Conservation (phyloP, 2,329 filamentous ascomycete species). For the Diaporthe vexans region DNA sequence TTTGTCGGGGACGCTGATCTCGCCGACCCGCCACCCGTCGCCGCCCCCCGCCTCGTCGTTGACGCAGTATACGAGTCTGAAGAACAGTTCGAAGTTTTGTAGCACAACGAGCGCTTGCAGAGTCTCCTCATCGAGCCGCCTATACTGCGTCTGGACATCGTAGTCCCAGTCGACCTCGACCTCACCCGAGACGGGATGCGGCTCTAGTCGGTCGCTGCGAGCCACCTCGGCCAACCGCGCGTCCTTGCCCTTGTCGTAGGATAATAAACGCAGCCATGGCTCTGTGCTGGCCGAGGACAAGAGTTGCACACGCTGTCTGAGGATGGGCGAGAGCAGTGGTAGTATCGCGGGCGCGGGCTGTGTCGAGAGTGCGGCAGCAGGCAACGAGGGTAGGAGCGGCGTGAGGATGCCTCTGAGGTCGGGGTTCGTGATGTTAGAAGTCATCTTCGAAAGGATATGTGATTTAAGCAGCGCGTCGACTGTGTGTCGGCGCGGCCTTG, state of each 20-base stretch:
- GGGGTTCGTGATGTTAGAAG: conserved; percentile 56
- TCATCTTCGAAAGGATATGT: conserved; percentile 44
- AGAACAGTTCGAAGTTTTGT: conserved; percentile 69
- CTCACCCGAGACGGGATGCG: conserved; percentile 86
- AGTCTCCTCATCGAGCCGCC: conserved; percentile 81
- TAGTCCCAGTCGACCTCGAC: conserved; percentile 80
- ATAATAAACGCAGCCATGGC: conserved; percentile 81
- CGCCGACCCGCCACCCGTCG: conserved; percentile 80
- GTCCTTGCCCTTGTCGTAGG: conserved; percentile 72
- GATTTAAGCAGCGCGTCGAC: neutral
- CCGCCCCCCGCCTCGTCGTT: conserved; percentile 72
- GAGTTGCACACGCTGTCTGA: conserved; percentile 76
- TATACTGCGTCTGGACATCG: conserved; percentile 74
- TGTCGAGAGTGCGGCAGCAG: conserved; percentile 70
- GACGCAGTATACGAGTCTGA: conserved; percentile 79
- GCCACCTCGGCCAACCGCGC: conserved; percentile 73
- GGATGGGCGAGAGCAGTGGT: conserved; percentile 74
- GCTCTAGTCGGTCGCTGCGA: conserved; percentile 75
- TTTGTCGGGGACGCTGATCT: conserved; percentile 73
- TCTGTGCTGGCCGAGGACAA: conserved; percentile 72
- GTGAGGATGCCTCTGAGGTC: conserved; percentile 64
- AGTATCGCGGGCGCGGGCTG: conserved; percentile 69
- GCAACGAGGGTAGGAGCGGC: conserved; percentile 71
- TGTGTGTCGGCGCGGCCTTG: neutral
- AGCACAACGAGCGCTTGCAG: conserved; percentile 77